phyloP scores from a whole-genome alignment of 257 asterid species.

The Penstemon newberryi region DNA sequence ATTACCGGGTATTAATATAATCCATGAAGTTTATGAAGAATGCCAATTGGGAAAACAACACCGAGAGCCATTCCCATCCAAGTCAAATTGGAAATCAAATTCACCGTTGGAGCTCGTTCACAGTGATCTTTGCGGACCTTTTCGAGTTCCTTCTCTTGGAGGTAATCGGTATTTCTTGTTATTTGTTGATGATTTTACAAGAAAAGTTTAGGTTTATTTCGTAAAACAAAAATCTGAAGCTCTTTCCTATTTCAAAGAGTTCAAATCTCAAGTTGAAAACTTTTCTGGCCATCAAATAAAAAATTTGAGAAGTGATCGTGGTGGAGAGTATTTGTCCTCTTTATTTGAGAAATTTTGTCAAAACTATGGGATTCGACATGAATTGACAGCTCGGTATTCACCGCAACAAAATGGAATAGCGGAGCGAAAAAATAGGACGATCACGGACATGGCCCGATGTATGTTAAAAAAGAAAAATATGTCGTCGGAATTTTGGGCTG shows the following conservation, averaged over 20 bases:
- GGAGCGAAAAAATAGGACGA: neutral
- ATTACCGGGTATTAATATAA: too few relatives aligned
- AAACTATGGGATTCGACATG: too few relatives aligned
- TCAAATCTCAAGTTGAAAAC: too few relatives aligned
- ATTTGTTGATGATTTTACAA: too few relatives aligned
- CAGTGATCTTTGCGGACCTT: too few relatives aligned
- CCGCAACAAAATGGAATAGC: too few relatives aligned
- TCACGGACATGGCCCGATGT: constrained; percentile 2
- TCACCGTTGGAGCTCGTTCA: neutral
- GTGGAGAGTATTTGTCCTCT: neutral
- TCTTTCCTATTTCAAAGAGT: too few relatives aligned
- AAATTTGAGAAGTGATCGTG: neutral
- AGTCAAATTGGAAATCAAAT: neutral
- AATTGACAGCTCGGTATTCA: too few relatives aligned
- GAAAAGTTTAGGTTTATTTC: too few relatives aligned
- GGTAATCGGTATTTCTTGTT: too few relatives aligned
- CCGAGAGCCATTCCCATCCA: neutral
- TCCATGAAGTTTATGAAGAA: constrained; percentile 7
- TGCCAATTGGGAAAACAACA: constrained; percentile 13
- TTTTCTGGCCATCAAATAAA: too few relatives aligned
- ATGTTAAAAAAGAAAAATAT: constrained; percentile 13
- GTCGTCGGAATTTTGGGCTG: neutral
- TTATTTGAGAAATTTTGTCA: neutral
- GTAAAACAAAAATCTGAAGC: too few relatives aligned
- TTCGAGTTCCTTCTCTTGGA: neutral